phyloP scores from a whole-genome alignment of 2,329 filamentous ascomycete species.

The Alternaria brassicicola region DNA sequence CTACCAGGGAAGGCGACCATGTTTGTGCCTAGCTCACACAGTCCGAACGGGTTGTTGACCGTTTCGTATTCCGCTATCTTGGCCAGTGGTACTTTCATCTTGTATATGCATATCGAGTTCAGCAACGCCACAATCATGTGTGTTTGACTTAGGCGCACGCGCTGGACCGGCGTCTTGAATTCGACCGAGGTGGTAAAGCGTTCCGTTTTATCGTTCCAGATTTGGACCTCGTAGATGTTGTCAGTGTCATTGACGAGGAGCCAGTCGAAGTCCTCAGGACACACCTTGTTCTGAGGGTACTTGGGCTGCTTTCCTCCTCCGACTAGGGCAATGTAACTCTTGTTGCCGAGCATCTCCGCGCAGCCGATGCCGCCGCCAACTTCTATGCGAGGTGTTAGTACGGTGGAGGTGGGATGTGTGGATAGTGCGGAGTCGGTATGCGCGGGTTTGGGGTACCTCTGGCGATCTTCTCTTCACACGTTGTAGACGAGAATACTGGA shows the following conservation, averaged over 20 bases:
- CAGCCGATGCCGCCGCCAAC: slow-evolving; percentile 73
- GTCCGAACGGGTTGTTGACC: slow-evolving; percentile 78
- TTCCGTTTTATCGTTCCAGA: slow-evolving; percentile 88
- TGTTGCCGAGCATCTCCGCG: slow-evolving; percentile 83
- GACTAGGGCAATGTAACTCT: slow-evolving; percentile 87
- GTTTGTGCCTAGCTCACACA: slow-evolving; percentile 77
- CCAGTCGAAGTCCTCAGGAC: slow-evolving; percentile 36
- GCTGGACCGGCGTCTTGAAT: slow-evolving; percentile 78
- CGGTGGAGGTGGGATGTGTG: neutral
- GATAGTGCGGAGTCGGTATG: neutral
- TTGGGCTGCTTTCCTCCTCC: slow-evolving; percentile 86
- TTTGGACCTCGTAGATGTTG: slow-evolving; percentile 65
- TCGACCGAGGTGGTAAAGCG: slow-evolving; percentile 78
- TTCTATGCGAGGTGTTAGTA: slow-evolving; percentile 31
- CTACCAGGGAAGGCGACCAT: slow-evolving; percentile 86
- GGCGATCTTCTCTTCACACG: slow-evolving; percentile 39
- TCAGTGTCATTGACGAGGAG: slow-evolving; percentile 34
- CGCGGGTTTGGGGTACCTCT: slow-evolving; percentile 29
- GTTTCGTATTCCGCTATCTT: slow-evolving; percentile 82
- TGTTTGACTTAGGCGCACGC: slow-evolving; percentile 76
- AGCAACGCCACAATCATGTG: slow-evolving; percentile 81
- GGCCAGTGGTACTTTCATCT: slow-evolving; percentile 73
- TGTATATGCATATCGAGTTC: slow-evolving; percentile 81
- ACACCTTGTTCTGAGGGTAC: slow-evolving; percentile 83
- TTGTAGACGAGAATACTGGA: slow-evolving; percentile 40